phyloP scores from a whole-genome alignment of 1,284 basidiomycete species.

The Marasmius tenuissimus region DNA sequence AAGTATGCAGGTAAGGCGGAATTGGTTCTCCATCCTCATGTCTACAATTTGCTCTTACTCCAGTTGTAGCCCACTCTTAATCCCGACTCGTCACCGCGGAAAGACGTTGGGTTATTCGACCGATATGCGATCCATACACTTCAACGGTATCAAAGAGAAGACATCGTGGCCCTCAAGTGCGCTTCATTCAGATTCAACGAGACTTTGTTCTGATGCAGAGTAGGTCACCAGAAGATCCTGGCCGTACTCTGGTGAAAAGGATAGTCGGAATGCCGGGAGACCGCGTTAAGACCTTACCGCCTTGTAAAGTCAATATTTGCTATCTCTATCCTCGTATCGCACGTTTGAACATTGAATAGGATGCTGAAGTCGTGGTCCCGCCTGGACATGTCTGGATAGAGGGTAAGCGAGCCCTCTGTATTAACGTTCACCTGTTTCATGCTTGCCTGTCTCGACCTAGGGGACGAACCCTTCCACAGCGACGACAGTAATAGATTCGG shows the following conservation, averaged over 20 bases:
- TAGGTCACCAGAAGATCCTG: constrained; percentile 63
- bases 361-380: constrained; percentile 55
- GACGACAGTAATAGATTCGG: constrained; percentile 76
- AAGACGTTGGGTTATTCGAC: constrained; percentile 67
- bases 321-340: no score
- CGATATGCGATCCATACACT: constrained; percentile 40
- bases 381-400: constrained; percentile 73
- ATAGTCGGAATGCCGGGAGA: constrained; percentile 68
- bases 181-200: constrained; percentile 11
- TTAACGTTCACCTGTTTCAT: neutral
- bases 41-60: neutral
- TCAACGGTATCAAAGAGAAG: constrained; percentile 49
- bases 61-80: constrained; percentile 69
- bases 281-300: constrained; percentile 65
- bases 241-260: constrained; percentile 62
- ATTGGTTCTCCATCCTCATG: neutral
- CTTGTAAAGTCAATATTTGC: constrained; percentile 34
- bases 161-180: constrained; percentile 65
- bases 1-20: constrained; percentile 69
- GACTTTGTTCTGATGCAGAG: neutral
- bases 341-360: constrained; percentile 21
- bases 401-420: constrained; percentile 38
- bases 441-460: constrained; percentile 27
- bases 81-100: constrained; percentile 60
- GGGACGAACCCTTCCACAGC: constrained; percentile 66